These are phyloP conservation scores for Arabis alpina DNA, from an alignment of 345 rosid species.

Conservation along the genomic window DNA sequence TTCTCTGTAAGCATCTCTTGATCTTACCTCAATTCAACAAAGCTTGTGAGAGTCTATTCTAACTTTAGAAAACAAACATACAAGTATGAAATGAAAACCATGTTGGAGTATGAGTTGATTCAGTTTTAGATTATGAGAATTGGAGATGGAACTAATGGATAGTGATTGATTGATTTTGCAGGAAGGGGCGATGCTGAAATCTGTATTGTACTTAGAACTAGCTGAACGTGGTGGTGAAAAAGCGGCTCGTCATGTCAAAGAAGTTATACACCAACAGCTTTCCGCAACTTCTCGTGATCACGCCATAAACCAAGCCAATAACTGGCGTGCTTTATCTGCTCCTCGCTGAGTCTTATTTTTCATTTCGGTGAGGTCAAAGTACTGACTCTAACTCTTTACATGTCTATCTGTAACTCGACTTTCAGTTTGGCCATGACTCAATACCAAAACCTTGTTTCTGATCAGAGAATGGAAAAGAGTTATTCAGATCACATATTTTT, in stretches of 20 bases:
- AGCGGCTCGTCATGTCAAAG: conserved; percentile 74
- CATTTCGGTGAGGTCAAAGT: neutral
- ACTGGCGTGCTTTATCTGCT: conserved; percentile 62
- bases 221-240: conserved; percentile 86
- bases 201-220: conserved; percentile 85
- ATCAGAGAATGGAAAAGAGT: neutral
- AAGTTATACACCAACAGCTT: conserved; percentile 68
- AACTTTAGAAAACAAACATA: neutral
- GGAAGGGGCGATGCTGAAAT: conserved; percentile 82
- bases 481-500: too few species aligned
- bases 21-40: neutral
- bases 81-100: neutral
- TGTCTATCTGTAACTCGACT: neutral
- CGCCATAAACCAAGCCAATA: conserved; percentile 59
- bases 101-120: neutral
- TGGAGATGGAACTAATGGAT: conserved; percentile 4
- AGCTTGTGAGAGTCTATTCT: neutral
- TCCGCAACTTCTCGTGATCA: conserved; percentile 58
- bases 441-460: neutral
- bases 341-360: conserved; percentile 35
- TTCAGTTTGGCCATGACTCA: neutral
- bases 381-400: neutral
- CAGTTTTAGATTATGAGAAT: too few species aligned
- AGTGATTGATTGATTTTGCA: conserved; percentile 41
- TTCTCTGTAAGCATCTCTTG: conserved; percentile 60